Percentiles rank a stretch among this genome's conserved stretches.
These are phyloP conservation scores for Podaxis sp. DNA, from an alignment of 768 basidiomycete species.

Conservation along the genomic window DNA sequence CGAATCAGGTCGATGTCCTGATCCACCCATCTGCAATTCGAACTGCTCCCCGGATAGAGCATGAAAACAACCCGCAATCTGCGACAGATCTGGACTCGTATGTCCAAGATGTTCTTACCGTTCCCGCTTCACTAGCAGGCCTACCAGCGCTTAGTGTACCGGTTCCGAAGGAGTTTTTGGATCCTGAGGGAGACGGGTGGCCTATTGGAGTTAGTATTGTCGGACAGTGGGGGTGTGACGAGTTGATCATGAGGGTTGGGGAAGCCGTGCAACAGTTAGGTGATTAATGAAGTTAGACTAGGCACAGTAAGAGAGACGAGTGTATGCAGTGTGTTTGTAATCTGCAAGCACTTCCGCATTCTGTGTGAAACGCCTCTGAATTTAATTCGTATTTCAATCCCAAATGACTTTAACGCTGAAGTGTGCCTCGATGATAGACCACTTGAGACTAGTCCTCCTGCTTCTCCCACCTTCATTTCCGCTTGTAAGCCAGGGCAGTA, in stretches of 20 bases:
- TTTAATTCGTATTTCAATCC: neutral
- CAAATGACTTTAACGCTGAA: neutral
- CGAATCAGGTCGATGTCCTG: conserved; percentile 66
- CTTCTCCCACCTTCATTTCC: neutral
- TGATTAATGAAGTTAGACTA: neutral
- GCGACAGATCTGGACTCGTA: conserved; percentile 52
- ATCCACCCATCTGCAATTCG: conserved; percentile 86
- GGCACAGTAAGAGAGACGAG: neutral
- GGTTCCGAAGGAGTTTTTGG: conserved; percentile 27
- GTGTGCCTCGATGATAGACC: neutral
- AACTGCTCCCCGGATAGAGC: conserved; percentile 66
- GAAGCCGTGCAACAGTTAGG: conserved; percentile 21
- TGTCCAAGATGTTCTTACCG: conserved; percentile 88
- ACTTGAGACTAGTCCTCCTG: neutral
- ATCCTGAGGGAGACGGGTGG: conserved; percentile 56
- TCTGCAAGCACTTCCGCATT: neutral
- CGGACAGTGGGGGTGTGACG: conserved; percentile 85
- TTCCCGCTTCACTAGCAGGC: conserved; percentile 89
- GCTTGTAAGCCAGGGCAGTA: neutral
- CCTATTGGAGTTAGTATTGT: conserved; percentile 82
- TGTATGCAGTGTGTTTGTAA: neutral
- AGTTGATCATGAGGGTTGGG: conserved; percentile 55
- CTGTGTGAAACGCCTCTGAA: neutral
- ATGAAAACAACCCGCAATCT: neutral
- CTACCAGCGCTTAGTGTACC: conserved; percentile 83